phyloP scores from a whole-genome alignment of 768 basidiomycete genomes.

The Pulveroboletus sp. region DNA sequence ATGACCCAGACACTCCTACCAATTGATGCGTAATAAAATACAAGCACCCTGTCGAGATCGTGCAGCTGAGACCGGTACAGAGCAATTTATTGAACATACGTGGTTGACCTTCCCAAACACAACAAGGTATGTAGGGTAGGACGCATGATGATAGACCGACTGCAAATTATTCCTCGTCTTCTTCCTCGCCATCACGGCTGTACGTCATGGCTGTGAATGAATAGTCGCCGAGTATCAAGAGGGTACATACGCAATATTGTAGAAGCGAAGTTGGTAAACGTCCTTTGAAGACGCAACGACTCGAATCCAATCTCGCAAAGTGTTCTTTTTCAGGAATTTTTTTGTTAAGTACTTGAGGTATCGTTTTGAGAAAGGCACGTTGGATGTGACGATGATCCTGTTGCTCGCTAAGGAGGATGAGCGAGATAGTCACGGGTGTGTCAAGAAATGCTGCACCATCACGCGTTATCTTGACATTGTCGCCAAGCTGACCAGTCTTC shows the following conservation, averaged over 20 bases:
- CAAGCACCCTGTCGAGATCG: neutral
- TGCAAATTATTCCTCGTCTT: slow-evolving; percentile 44
- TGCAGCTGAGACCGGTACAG: neutral
- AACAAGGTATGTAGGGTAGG: neutral
- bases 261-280: slow-evolving; percentile 92
- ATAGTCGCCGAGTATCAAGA: neutral
- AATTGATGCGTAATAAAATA: neutral
- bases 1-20: slow-evolving; percentile 5
- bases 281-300: slow-evolving; percentile 95
- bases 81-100: neutral
- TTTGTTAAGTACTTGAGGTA: slow-evolving; percentile 99
- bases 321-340: slow-evolving; percentile 99
- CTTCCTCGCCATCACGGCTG: slow-evolving; percentile 52
- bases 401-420: slow-evolving; percentile 52
- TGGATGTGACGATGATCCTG: slow-evolving; percentile 83
- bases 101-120: slow-evolving; percentile 8
- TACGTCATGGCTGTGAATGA: slow-evolving; percentile 1
- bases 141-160: neutral
- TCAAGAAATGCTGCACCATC: slow-evolving; percentile 58
- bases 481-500: slow-evolving; percentile 89
- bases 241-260: slow-evolving; percentile 77
- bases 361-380: slow-evolving; percentile 91
- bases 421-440: neutral
- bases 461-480: slow-evolving; percentile 80
- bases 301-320: slow-evolving; percentile 94